Evolutionary conservation across 352 stramenopile species (phyloP).

Genomic region (Globisporangium spinosum): DNA sequence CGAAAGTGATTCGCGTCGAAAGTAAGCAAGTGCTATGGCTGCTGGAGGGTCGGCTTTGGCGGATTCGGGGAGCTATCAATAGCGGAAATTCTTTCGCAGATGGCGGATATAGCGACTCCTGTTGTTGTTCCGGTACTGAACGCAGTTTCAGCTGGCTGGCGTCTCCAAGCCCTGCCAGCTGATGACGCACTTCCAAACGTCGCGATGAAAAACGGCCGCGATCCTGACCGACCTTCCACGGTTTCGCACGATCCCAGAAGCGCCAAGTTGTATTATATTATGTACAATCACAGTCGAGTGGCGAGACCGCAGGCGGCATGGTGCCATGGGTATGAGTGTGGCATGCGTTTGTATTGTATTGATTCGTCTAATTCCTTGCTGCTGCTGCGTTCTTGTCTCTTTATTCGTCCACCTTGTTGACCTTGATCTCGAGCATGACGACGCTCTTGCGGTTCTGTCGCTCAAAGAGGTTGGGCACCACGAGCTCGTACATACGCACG

Average conservation of each 20-base stretch:
- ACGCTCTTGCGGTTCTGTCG: conserved; percentile 70
- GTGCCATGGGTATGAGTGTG: neutral
- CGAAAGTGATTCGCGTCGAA: neutral
- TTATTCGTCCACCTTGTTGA: conserved; percentile 47
- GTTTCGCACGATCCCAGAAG: neutral
- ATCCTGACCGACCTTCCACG: neutral
- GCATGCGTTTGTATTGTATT: conserved; percentile 1
- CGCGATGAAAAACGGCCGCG: neutral
- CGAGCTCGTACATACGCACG: conserved; percentile 68
- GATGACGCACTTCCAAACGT: neutral
- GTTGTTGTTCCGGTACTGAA: neutral
- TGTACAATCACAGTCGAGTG: neutral
- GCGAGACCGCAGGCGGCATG: neutral
- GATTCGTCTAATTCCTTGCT: neutral
- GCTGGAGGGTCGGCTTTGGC: neutral
- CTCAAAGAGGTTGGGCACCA: conserved; percentile 39
- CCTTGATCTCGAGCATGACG: conserved; percentile 71
- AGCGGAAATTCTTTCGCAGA: neutral
- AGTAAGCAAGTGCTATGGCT: neutral
- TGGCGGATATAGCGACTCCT: neutral
- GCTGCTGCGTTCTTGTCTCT: conserved; percentile 15
- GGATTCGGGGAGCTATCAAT: neutral
- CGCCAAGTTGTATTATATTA: neutral
- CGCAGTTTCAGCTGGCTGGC: neutral
- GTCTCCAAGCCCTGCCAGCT: neutral